Conservation (phyloP, 768 basidiomycete species). For the Boletus reticulatus region DNA sequence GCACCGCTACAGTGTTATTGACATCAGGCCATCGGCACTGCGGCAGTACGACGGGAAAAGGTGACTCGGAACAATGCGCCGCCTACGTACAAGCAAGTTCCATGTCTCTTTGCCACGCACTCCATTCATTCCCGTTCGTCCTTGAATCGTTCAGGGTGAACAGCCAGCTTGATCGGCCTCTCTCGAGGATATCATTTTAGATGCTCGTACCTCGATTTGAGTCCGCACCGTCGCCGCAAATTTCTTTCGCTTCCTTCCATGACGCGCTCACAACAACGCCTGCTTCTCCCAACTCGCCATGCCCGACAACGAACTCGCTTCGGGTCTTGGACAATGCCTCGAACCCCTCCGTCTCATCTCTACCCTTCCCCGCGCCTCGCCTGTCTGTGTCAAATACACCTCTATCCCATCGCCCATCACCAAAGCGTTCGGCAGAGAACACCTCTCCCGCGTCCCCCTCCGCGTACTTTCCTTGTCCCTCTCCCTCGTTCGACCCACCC, state of each 20-base stretch:
- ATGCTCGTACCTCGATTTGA: too few species aligned
- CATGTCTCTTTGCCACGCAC: too few species aligned
- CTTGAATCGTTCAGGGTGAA: too few species aligned
- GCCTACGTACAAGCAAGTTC: too few species aligned
- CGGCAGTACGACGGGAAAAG: too few species aligned
- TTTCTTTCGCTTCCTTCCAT: not conserved
- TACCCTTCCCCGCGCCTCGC: slow-evolving; percentile 27
- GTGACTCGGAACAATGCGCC: too few species aligned
- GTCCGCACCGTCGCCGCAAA: not conserved
- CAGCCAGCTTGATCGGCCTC: too few species aligned
- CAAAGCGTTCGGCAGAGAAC: slow-evolving; percentile 32
- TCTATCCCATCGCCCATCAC: too few species aligned
- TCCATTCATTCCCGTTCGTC: too few species aligned
- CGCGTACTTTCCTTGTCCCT: slow-evolving; percentile 18
- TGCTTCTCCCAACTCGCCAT: slow-evolving; percentile 31
- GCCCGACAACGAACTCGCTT: slow-evolving; percentile 32
- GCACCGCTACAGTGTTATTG: too few species aligned
- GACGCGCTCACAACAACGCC: slow-evolving; percentile 27
- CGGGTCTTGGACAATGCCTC: slow-evolving; percentile 31
- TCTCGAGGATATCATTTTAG: too few species aligned
- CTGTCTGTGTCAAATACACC: slow-evolving; percentile 28
- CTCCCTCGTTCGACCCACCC: not conserved
- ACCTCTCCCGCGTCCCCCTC: slow-evolving; percentile 31
- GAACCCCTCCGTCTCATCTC: slow-evolving; percentile 33
- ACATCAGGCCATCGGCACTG: too few species aligned